Evolutionary conservation across 495 filamentous ascomycete species (phyloP).

Genomic region (Tuber magnatum): DNA sequence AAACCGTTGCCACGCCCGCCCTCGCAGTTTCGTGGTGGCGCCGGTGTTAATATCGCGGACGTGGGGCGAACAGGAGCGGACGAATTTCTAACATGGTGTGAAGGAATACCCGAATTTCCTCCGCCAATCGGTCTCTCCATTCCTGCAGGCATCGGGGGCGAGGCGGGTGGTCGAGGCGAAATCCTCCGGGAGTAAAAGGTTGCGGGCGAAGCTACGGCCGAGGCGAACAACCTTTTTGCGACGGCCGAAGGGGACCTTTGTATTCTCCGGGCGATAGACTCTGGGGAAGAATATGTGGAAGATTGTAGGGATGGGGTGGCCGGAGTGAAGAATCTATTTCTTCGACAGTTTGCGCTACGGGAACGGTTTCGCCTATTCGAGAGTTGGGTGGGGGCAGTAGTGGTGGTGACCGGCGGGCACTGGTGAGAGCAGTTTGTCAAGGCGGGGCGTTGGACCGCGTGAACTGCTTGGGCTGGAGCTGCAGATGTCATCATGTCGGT

Average conservation of each 20-base stretch:
- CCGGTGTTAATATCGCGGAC: slow-evolving; percentile 9
- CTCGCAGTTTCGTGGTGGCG: slow-evolving; percentile 5
- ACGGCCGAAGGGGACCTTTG: slow-evolving; percentile 33
- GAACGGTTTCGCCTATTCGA: slow-evolving; percentile 20
- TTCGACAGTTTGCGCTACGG: slow-evolving; percentile 13
- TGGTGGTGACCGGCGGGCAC: slow-evolving; percentile 8
- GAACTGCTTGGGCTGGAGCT: slow-evolving; percentile 17
- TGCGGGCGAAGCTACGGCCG: slow-evolving; percentile 29
- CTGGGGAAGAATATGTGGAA: slow-evolving; percentile 14
- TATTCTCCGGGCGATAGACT: slow-evolving; percentile 28
- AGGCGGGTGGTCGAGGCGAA: slow-evolving; percentile 5
- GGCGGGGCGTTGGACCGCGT: slow-evolving; percentile 30
- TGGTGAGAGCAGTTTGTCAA: slow-evolving; percentile 14
- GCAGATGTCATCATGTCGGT: slow-evolving; percentile 38
- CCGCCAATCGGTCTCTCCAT: slow-evolving; percentile 31
- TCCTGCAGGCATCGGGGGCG: slow-evolving; percentile 20
- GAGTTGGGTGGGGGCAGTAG: background rate
- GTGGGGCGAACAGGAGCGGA: slow-evolving; percentile 17
- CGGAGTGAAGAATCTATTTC: slow-evolving; percentile 13
- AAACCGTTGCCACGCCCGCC: background rate
- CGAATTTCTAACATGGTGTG: slow-evolving; percentile 25
- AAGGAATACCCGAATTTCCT: slow-evolving; percentile 40
- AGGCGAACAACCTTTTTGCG: slow-evolving; percentile 35
- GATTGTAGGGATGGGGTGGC: slow-evolving; percentile 9
- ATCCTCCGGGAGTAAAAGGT: slow-evolving; percentile 21